Evolutionary conservation across 225 moss, liverwort and hornwort genomes (phyloP).

Genomic region (Anthoceros angustus): DNA sequence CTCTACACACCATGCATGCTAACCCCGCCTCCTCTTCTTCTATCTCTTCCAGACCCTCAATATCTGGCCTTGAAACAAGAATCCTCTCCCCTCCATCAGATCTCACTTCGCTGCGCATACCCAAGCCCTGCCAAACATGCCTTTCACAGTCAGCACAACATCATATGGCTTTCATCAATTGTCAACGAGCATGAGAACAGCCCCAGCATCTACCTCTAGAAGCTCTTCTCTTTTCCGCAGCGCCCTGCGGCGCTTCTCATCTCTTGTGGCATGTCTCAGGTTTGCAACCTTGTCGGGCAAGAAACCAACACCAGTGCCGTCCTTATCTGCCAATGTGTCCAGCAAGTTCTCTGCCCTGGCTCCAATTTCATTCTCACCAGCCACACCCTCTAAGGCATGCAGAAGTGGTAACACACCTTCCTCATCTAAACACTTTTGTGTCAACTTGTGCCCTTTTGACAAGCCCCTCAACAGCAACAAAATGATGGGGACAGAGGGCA

Average conservation of each 20-base stretch:
- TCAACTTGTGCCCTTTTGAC: slow-evolving; percentile 61
- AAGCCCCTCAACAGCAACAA: slow-evolving; percentile 91
- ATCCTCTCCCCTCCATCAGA: slow-evolving; percentile 98
- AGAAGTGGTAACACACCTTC: slow-evolving; percentile 70
- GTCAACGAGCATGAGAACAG: not conserved
- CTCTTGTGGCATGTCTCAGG: slow-evolving; percentile 70
- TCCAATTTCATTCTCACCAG: slow-evolving; percentile 97
- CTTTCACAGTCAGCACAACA: slow-evolving; percentile 2
- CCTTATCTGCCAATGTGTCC: slow-evolving; percentile 91
- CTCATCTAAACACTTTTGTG: slow-evolving; percentile 58
- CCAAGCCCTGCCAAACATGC: slow-evolving; percentile 47
- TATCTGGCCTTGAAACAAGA: slow-evolving; percentile 75
- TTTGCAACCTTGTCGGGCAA: slow-evolving; percentile 52
- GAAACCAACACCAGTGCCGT: slow-evolving; percentile 82
- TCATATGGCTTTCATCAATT: not conserved
- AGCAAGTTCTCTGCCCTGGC: slow-evolving; percentile 88
- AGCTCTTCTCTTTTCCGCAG: slow-evolving; percentile 83
- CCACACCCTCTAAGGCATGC: slow-evolving; percentile 86
- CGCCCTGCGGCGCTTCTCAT: slow-evolving; percentile 87
- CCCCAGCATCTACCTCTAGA: slow-evolving; percentile 35
- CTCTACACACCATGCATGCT: slow-evolving; percentile 98
- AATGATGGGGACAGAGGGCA: slow-evolving; percentile 96
- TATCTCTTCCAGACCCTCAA: slow-evolving; percentile 93
- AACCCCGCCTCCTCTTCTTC: slow-evolving; percentile 98
- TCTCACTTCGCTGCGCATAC: slow-evolving; percentile 87